Percentiles rank a stretch among this genome's conserved stretches.
Conservation (phyloP, 2,329 filamentous ascomycete genomes). For the Arachnopeziza araneosa region DNA sequence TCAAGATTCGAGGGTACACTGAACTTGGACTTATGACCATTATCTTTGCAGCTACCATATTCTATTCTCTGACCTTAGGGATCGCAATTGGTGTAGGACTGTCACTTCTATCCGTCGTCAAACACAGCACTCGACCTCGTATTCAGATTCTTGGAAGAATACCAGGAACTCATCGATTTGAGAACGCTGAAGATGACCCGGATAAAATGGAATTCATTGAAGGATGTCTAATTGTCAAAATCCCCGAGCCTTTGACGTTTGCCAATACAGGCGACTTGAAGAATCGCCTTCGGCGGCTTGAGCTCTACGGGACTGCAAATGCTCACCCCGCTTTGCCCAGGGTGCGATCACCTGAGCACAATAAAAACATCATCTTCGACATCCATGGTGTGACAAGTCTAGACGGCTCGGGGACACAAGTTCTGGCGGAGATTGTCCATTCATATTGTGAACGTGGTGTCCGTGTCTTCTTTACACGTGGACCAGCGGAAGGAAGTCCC, state of each 20-base stretch:
- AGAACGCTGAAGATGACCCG: slow-evolving; percentile 72
- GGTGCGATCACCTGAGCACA: slow-evolving; percentile 70
- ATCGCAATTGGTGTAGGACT: slow-evolving; percentile 92
- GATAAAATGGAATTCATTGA: slow-evolving; percentile 82
- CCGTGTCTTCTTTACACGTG: slow-evolving; percentile 66
- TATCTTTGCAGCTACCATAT: slow-evolving; percentile 87
- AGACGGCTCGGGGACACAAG: slow-evolving; percentile 89
- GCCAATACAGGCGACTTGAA: slow-evolving; percentile 94
- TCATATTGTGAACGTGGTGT: slow-evolving; percentile 73
- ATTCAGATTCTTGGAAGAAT: slow-evolving; percentile 95
- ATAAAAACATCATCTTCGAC: slow-evolving; percentile 92
- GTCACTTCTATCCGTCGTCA: slow-evolving; percentile 82
- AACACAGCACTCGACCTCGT: slow-evolving; percentile 82
- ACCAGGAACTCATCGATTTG: slow-evolving; percentile 75
- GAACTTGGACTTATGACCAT: slow-evolving; percentile 83
- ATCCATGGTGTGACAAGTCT: slow-evolving; percentile 95
- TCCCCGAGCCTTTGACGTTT: slow-evolving; percentile 93
- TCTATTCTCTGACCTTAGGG: slow-evolving; percentile 89
- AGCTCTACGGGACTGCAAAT: slow-evolving; percentile 79
- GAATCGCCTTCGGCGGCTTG: slow-evolving; percentile 72
- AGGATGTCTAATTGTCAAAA: slow-evolving; percentile 92
- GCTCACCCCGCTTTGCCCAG: slow-evolving; percentile 85
- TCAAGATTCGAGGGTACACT: slow-evolving; percentile 76
- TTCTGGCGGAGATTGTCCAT: slow-evolving; percentile 82
- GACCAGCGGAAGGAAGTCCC: slow-evolving; percentile 34